Evolutionary conservation across 495 filamentous ascomycete species (phyloP), one percentile per base, ranked within the genome.

Genomic region (Cladorrhinum samala): DNA sequence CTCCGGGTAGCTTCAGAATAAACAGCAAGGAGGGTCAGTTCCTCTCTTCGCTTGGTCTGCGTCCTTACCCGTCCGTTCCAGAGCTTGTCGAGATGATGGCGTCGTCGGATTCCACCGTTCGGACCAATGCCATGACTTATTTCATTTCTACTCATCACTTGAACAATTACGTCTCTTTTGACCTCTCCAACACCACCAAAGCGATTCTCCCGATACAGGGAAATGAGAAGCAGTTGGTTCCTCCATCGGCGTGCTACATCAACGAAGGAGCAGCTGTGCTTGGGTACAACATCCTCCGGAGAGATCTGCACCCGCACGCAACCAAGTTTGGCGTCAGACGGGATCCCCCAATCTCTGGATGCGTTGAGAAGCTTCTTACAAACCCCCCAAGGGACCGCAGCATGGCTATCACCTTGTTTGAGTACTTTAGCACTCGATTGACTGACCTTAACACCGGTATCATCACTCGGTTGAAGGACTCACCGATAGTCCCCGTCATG

Each of bases 61-160:
- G 80, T 53, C 71, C 77, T 27, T 81, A 76, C 56, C 93, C 93
- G 2, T 69, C 80, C 8, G 86, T 81, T 0, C 66, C 73, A 1
- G 88, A 90, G 49, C 68, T 96, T 0, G 75, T 95, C 9, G 74
- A 84, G 2, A 83, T 92, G 60, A 89, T 96, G 79, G 80, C 87
- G 27, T 78, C 75, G 1, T 71, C 76, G 0, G 76, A 95, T 66
- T 59, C 68, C 6, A 40, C 53, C 5, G 68, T 85, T 30, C 79
- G 86, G 50, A 76, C 76, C 40, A 80, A 79, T 53, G 82, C 87
- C 2, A 80, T 95, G 75, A 75, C 75, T n/a, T 98, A 95, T 67
- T 93, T 87, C 62, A 77, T 95, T 46, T 75, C 76, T 20, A 87
- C 91, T 62, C 83, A 90, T 57, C 82, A 89, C 47, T 74, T 73